These are phyloP conservation scores for Didymella pinodella DNA, from an alignment of 2,329 filamentous ascomycete genomes.

Conservation along the genomic window DNA sequence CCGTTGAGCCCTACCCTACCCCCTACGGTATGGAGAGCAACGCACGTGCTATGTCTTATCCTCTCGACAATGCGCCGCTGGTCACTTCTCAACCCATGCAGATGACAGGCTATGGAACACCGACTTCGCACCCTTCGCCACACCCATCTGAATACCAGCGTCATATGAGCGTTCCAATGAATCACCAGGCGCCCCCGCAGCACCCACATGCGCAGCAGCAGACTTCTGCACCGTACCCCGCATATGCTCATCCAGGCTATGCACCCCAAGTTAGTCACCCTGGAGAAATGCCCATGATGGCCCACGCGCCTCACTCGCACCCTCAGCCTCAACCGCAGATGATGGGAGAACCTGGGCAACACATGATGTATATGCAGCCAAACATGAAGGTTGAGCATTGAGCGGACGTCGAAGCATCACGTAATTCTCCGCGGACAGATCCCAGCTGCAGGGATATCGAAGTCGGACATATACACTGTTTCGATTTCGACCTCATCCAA, in stretches of 20 bases:
- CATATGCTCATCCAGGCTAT: constrained; percentile 46
- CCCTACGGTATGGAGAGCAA: constrained; percentile 51
- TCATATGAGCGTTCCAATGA: constrained; percentile 49
- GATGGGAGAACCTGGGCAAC: constrained; percentile 50
- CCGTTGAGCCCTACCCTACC: constrained; percentile 46
- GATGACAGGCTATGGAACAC: constrained; percentile 49
- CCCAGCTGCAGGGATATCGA: constrained; percentile 17
- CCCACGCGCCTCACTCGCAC: constrained; percentile 43
- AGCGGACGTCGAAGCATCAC: constrained; percentile 19
- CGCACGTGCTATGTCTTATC: constrained; percentile 51
- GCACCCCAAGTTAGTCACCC: constrained; percentile 47
- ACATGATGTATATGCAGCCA: constrained; percentile 52
- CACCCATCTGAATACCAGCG: constrained; percentile 49
- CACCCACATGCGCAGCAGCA: constrained; percentile 38
- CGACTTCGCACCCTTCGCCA: constrained; percentile 48
- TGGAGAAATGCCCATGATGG: constrained; percentile 51
- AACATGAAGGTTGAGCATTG: constrained; percentile 54
- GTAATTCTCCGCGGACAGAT: constrained; percentile 17
- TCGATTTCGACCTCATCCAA: constrained; percentile 1
- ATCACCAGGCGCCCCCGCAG: constrained; percentile 40
- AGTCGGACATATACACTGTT: constrained; percentile 14
- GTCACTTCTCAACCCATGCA: constrained; percentile 49
- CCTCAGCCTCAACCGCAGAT: constrained; percentile 46
- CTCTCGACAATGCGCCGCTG: constrained; percentile 48
- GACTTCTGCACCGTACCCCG: constrained; percentile 37